A percentile compares a stretch with the other conserved stretches of the same genome.
phyloP scores from a whole-genome alignment of 805 yeast genomes.

The Pichia cabralensis region DNA sequence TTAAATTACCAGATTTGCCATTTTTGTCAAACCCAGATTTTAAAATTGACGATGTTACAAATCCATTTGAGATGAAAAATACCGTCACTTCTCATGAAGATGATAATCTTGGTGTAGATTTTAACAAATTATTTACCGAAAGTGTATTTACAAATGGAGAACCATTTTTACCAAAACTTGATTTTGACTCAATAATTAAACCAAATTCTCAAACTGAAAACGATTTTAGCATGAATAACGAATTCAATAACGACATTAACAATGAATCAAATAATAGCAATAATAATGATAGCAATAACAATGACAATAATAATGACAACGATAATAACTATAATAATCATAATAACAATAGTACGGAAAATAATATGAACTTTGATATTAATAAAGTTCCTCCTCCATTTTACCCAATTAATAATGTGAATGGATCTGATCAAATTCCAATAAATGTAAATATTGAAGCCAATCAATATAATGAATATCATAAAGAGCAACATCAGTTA shows the following conservation, averaged over 20 bases:
- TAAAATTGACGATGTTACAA: slow-evolving; percentile 1
- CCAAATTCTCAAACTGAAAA: background rate
- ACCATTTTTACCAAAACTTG: slow-evolving; percentile 13
- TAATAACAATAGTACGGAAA: background rate
- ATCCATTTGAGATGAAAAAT: background rate
- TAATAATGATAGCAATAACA: no score
- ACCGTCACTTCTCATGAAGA: slow-evolving; percentile 2
- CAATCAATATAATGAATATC: no score
- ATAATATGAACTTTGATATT: no score
- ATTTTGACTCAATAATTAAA: slow-evolving; percentile 6
- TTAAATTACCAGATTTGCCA: slow-evolving; percentile 5
- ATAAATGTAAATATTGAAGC: no score
- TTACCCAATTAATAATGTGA: no score
- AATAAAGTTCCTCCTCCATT: no score
- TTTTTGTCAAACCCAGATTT: slow-evolving; percentile 5
- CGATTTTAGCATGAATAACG: no score
- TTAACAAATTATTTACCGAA: slow-evolving; percentile 18
- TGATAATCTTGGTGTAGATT: slow-evolving; percentile 13
- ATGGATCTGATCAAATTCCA: no score
- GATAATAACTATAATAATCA: background rate
- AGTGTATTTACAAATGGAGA: slow-evolving; percentile 18
- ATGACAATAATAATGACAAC: no score
- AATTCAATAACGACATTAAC: no score
- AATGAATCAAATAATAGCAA: no score
- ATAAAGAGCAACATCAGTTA: no score